A percentile compares a stretch with the other conserved stretches of the same genome.
These are phyloP conservation scores for Toxicodendron radicans DNA, from an alignment of 345 rosid species.

Conservation along the genomic window DNA sequence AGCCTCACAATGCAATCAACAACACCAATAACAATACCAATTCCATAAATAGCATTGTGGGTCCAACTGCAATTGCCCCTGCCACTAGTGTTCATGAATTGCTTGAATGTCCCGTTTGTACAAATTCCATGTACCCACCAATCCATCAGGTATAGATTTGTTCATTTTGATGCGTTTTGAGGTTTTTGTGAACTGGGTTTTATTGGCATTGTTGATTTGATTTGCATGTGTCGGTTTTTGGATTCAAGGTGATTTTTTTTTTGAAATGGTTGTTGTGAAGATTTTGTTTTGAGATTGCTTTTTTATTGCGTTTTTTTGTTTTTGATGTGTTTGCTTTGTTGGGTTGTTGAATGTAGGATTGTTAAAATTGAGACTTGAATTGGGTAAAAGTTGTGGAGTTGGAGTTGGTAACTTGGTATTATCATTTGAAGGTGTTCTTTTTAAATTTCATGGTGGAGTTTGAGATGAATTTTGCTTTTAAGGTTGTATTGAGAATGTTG, in stretches of 20 bases:
- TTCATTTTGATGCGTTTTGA: background rate
- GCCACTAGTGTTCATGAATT: slow-evolving; percentile 94
- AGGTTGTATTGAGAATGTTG: background rate
- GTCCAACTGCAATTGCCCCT: slow-evolving; percentile 63
- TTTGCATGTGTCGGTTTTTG: slow-evolving; percentile 4
- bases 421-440: background rate
- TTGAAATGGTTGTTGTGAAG: background rate
- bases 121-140: slow-evolving; percentile 98
- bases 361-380: background rate
- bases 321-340: background rate
- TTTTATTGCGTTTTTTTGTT: background rate
- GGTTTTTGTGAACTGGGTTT: slow-evolving; percentile 19
- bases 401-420: background rate
- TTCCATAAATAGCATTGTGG: slow-evolving; percentile 41
- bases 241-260: background rate
- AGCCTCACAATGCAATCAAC: slow-evolving; percentile 44
- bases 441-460: too few species aligned
- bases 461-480: background rate
- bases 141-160: slow-evolving; percentile 80
- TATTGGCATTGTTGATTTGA: slow-evolving; percentile 5
- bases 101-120: slow-evolving; percentile 98
- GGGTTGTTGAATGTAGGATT: background rate
- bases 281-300: slow-evolving; percentile 5
- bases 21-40: slow-evolving; percentile 27
- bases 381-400: background rate